Percentiles rank a stretch among this genome's conserved stretches.
Conservation (phyloP, 1,139 yeast genomes). For the Debaryomyces nepalensis region DNA sequence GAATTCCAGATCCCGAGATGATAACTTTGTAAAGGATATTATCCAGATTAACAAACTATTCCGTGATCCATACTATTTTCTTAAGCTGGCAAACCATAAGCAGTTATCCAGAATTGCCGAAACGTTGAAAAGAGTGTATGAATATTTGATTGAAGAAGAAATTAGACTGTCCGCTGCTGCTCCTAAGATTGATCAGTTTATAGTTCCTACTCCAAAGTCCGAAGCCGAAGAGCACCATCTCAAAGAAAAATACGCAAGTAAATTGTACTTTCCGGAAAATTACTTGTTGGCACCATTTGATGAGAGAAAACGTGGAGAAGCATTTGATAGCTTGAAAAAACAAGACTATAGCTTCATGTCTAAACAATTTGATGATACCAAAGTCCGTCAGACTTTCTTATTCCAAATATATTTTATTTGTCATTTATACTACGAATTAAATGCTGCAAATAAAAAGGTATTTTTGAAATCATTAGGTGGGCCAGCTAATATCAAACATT, state of each 20-base stretch:
- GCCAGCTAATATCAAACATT: constrained; percentile 38
- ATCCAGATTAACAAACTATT: constrained; percentile 36
- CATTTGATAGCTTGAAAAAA: constrained; percentile 24
- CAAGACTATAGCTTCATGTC: constrained; percentile 35
- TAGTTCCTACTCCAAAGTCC: constrained; percentile 21
- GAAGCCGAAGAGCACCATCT: constrained; percentile 26
- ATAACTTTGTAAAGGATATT: constrained; percentile 39
- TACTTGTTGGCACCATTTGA: constrained; percentile 41
- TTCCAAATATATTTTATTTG: constrained; percentile 39
- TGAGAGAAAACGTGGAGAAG: constrained; percentile 20
- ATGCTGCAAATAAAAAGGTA: constrained; percentile 27
- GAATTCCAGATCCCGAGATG: constrained; percentile 25
- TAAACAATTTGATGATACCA: constrained; percentile 32
- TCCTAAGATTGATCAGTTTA: constrained; percentile 25
- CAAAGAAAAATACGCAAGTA: constrained; percentile 26
- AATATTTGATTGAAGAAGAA: constrained; percentile 39
- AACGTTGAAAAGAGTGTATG: constrained; percentile 31
- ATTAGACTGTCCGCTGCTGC: constrained; percentile 21
- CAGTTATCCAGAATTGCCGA: constrained; percentile 29
- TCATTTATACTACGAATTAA: constrained; percentile 36
- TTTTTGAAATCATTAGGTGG: constrained; percentile 32
- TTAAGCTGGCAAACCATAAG: constrained; percentile 29
- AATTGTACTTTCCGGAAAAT: constrained; percentile 40
- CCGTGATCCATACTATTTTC: constrained; percentile 41
- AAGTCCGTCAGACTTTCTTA: constrained; percentile 34